phyloP scores from a whole-genome alignment of 148 eudicot genomes.

The Heliosperma pusillum region DNA sequence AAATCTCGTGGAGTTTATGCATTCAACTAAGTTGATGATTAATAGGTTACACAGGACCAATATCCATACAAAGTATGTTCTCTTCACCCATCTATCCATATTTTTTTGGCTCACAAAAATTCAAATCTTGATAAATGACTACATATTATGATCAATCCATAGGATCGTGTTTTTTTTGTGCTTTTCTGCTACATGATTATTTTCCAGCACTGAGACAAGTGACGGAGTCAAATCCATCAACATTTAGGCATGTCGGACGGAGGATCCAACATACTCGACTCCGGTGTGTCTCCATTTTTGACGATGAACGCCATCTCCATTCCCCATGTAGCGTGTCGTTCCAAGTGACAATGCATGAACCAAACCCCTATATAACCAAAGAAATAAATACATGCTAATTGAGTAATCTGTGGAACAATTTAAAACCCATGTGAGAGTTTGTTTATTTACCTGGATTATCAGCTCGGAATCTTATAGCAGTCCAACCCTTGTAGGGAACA shows the following conservation, averaged over 20 bases:
- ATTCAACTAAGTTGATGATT: not conserved
- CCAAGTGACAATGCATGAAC: constrained; percentile 21
- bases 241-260: constrained; percentile 16
- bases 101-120: not conserved
- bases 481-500: constrained; percentile 76
- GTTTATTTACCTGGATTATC: constrained; percentile 55
- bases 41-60: no score
- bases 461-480: constrained; percentile 51
- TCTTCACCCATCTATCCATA: not conserved
- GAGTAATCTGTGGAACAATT: no score
- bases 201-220: no score
- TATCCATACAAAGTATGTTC: no score
- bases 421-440: no score
- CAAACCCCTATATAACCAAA: constrained; percentile 16
- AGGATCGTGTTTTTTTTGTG: no score
- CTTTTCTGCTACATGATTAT: not conserved
- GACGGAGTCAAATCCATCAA: not conserved
- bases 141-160: not conserved
- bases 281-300: constrained; percentile 15
- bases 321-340: constrained; percentile 22
- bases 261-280: constrained; percentile 13
- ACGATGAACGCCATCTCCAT: constrained; percentile 23
- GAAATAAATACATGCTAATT: not conserved
- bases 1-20: not conserved
- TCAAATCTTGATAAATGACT: not conserved